These are phyloP conservation scores for Trichopus zeylanicus DNA, from an alignment of 116 monocot species.

Conservation along the genomic window DNA sequence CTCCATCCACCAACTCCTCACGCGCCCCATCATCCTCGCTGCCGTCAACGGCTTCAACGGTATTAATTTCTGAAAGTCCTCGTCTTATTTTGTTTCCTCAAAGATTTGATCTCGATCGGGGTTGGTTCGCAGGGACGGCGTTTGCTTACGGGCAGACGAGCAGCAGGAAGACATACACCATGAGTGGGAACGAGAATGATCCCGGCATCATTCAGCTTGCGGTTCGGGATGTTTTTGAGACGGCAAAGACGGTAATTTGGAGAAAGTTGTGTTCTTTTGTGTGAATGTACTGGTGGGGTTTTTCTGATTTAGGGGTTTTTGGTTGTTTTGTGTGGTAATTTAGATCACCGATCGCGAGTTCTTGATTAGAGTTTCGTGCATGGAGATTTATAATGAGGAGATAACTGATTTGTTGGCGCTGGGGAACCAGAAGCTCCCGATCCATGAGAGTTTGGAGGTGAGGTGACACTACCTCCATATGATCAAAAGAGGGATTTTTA, in stretches of 20 bases:
- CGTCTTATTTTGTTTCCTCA: not conserved
- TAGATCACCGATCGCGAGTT: constrained; percentile 74
- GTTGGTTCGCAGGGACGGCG: constrained; percentile 51
- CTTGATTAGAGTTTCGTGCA: constrained; percentile 89
- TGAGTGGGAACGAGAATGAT: constrained; percentile 73
- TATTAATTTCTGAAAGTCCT: constrained; percentile 1
- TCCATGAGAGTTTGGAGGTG: constrained; percentile 97
- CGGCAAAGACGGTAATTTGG: constrained; percentile 35
- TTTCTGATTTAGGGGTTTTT: not conserved
- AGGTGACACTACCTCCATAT: constrained; percentile 1
- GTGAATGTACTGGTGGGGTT: not conserved
- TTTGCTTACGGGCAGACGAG: constrained; percentile 99
- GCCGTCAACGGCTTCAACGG: constrained; percentile 87
- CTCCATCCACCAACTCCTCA: constrained; percentile 44
- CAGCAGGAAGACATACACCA: constrained; percentile 94
- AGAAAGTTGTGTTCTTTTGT: not conserved
- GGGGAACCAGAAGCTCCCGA: constrained; percentile 70
- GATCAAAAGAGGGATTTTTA: not conserved
- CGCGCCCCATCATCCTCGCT: constrained; percentile 62
- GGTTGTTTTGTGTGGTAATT: not conserved
- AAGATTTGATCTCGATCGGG: too few relatives aligned
- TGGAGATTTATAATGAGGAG: constrained; percentile 99
- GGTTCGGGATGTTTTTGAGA: constrained; percentile 58
- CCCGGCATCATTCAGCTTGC: constrained; percentile 79
- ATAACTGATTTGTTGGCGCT: constrained; percentile 77